Evolutionary conservation across 306 rosid species (phyloP), one percentile per base, ranked within the genome.

Genomic region (Rubus parviflorus): DNA sequence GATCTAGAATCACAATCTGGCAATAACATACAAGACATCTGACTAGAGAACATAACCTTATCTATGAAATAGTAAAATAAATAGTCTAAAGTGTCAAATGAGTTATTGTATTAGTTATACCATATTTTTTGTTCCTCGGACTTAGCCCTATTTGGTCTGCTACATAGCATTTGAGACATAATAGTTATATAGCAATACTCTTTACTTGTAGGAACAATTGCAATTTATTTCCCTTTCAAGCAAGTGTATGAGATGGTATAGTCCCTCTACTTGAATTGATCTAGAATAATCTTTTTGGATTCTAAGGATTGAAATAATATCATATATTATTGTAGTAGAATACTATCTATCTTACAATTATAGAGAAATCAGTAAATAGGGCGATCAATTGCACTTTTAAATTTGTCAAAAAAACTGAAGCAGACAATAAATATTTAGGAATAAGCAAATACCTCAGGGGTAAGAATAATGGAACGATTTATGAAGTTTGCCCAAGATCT

Each of bases 391-490:
- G 63, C 61, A 68, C 11, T 47, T 62, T 52, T 47, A 71, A 51
- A 40, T 47, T 23, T 25, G 42, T 42, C 35, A 75, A 8, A 60
- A 15, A 43, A 70, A 17, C 62, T 57, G 70, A 49, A 81, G 73
- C 74, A 58, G 15, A 65, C 35, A 30, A 63, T 70, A 35, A 46
- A 72, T 65, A 17, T 13, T 60, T 37, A 25, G 74, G 52, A 86
- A 76, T 46, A 56, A 42, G 72, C 12, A 67, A 20, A 65, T 75
- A 95, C 97, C 99, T 95, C 99, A 0, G 99, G 98, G 12, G 96
- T 95, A 75, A 95, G 92, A 84, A 95, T 86, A 63, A 95, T 91
- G 45, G 99, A 92, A 46, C 94, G 97, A 74, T 95, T 95, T 72
- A 95, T 89, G 83, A 83, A 89, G 1, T 88, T 89, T 47, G 89